Evolutionary conservation across 2,329 filamentous ascomycete species (phyloP).

Genomic region (Rhytidhysteron rufulum): DNA sequence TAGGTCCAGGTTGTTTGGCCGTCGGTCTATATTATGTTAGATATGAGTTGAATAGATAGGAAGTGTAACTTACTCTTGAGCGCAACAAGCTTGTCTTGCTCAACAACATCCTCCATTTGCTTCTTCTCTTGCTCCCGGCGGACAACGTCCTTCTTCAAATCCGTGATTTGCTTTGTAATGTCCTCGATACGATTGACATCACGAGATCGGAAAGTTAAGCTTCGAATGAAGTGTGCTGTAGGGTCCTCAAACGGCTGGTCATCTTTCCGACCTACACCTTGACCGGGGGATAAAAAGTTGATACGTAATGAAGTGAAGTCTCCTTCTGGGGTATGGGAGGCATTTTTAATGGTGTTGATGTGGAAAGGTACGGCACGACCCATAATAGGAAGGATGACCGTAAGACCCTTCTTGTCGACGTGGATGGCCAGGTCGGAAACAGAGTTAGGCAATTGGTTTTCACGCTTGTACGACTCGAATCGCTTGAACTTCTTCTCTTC

Average conservation of each 20-base stretch:
- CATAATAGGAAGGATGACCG: slow-evolving; percentile 93
- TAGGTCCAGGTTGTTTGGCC: slow-evolving; percentile 84
- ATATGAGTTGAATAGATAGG: neutral
- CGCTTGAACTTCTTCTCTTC: slow-evolving; percentile 98
- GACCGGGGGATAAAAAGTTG: slow-evolving; percentile 95
- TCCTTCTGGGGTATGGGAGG: slow-evolving; percentile 93
- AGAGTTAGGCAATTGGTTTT: slow-evolving; percentile 82
- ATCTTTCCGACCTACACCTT: slow-evolving; percentile 94
- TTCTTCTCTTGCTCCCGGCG: slow-evolving; percentile 98
- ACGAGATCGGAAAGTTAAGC: slow-evolving; percentile 88
- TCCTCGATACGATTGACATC: slow-evolving; percentile 86
- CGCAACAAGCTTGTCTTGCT: slow-evolving; percentile 95
- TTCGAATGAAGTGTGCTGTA: slow-evolving; percentile 90
- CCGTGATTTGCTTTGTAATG: slow-evolving; percentile 88
- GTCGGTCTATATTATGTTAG: slow-evolving; percentile 60
- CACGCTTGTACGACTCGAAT: slow-evolving; percentile 97
- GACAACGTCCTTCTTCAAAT: slow-evolving; percentile 88
- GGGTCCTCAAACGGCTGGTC: slow-evolving; percentile 98
- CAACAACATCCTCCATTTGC: slow-evolving; percentile 97
- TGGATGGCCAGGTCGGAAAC: slow-evolving; percentile 85
- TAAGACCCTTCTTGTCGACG: slow-evolving; percentile 85
- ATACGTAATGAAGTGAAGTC: slow-evolving; percentile 92
- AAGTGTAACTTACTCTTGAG: slow-evolving; percentile 70
- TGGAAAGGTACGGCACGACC: slow-evolving; percentile 96
- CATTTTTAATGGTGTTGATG: slow-evolving; percentile 97